These are phyloP conservation scores for Endoconidiophora polonica DNA, from an alignment of 2,329 filamentous ascomycete species.

Conservation along the genomic window DNA sequence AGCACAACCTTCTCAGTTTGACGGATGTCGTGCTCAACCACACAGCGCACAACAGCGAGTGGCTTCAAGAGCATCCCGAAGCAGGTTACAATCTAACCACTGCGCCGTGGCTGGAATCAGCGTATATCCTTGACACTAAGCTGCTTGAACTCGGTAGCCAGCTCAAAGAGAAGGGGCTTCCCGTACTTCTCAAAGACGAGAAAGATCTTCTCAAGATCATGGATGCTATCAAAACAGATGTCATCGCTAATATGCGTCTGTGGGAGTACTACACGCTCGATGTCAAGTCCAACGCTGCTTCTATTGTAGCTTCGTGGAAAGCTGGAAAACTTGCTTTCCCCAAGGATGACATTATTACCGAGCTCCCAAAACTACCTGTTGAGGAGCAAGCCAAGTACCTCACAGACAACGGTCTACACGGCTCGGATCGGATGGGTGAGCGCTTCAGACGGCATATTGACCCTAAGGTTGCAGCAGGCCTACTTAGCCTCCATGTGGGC, in stretches of 20 bases:
- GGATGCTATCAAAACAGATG: slow-evolving; percentile 65
- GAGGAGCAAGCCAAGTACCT: slow-evolving; percentile 43
- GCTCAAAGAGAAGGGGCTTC: slow-evolving; percentile 54
- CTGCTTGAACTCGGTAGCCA: slow-evolving; percentile 62
- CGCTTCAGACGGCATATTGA: slow-evolving; percentile 59
- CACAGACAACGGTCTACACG: slow-evolving; percentile 50
- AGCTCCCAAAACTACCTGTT: slow-evolving; percentile 13
- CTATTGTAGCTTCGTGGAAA: slow-evolving; percentile 56
- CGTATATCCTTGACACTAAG: slow-evolving; percentile 43
- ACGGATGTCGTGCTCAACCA: slow-evolving; percentile 98
- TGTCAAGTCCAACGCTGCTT: slow-evolving; percentile 53
- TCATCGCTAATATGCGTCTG: slow-evolving; percentile 59
- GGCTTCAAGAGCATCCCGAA: slow-evolving; percentile 88
- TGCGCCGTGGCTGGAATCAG: slow-evolving; percentile 59
- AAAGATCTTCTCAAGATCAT: slow-evolving; percentile 70
- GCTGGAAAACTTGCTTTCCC: slow-evolving; percentile 39
- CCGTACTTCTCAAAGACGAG: slow-evolving; percentile 50
- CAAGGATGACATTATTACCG: slow-evolving; percentile 21
- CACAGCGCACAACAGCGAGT: slow-evolving; percentile 86
- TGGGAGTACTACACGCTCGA: slow-evolving; percentile 92
- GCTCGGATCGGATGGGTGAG: slow-evolving; percentile 60
- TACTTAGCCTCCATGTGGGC: slow-evolving; percentile 15
- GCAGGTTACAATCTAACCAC: slow-evolving; percentile 88
- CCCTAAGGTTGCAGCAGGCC: slow-evolving; percentile 45
- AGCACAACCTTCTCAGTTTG: slow-evolving; percentile 70